Conservation (phyloP, 768 basidiomycete species). For the Kwoniella heveanensis region DNA sequence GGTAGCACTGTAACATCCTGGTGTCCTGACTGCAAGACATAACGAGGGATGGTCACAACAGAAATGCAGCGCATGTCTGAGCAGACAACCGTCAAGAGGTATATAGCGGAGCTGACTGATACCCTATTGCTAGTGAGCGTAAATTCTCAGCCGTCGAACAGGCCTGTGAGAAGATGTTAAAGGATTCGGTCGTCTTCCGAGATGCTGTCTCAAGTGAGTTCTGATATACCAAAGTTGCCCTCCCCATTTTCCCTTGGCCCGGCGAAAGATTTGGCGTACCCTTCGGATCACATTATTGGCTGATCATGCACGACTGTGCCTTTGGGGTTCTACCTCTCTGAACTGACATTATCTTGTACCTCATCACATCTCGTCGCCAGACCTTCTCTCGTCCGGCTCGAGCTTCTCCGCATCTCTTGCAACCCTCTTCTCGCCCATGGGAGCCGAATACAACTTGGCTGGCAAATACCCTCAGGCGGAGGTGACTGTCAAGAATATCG, state of each 20-base stretch:
- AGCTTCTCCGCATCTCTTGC: conserved; percentile 57
- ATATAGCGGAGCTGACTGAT: no score
- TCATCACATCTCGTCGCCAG: conserved; percentile 2
- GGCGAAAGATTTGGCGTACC: no score
- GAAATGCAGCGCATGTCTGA: no score
- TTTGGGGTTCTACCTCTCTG: no score
- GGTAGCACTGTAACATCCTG: no score
- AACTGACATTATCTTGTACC: neutral
- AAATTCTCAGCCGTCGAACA: conserved; percentile 76
- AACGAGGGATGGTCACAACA: no score
- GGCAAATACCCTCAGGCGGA: conserved; percentile 75
- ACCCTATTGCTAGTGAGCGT: conserved; percentile 60
- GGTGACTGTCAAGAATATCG: conserved; percentile 76
- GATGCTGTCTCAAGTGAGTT: conserved; percentile 74
- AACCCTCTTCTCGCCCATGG: conserved; percentile 57
- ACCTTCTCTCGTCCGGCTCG: conserved; percentile 55
- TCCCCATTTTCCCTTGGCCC: no score
- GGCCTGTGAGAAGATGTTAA: conserved; percentile 83
- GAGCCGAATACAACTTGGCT: conserved; percentile 73
- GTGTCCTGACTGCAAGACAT: no score
- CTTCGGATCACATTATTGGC: no score
- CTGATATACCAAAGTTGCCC: no score
- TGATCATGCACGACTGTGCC: no score
- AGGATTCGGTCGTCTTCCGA: conserved; percentile 84
- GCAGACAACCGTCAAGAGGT: no score